A percentile compares a stretch with the other conserved stretches of the same genome.
Evolutionary conservation across 164 flowering plant genomes (phyloP).

Genomic region (Cinnamomum micranthum): DNA sequence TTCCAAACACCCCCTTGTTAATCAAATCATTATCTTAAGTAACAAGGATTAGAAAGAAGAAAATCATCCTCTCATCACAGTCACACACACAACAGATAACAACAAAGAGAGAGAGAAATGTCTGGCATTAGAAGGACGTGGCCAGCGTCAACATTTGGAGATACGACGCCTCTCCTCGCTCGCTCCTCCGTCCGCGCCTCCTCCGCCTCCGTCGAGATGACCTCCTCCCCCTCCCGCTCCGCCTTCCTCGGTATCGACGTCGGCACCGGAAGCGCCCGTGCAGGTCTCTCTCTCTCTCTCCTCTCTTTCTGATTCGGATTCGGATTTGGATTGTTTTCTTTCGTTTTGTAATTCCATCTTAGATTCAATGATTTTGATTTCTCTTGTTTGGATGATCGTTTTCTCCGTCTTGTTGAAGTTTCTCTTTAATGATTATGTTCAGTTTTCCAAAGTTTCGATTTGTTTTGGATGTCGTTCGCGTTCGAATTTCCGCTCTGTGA

Average conservation of each 20-base stretch:
- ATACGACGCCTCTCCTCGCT: constrained; percentile 23
- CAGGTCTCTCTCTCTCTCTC: constrained; percentile 44
- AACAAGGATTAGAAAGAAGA: no score
- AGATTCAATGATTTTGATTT: no score
- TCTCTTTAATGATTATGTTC: no score
- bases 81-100: background rate
- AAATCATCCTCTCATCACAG: no score
- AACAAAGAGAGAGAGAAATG: background rate
- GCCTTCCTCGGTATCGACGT: constrained; percentile 89
- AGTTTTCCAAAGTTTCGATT: no score
- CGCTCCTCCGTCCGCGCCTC: constrained; percentile 8
- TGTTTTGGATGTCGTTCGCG: no score
- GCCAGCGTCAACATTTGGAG: constrained; percentile 4
- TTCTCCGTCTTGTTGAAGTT: no score
- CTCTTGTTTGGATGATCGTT: no score
- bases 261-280: constrained; percentile 99
- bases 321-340: background rate
- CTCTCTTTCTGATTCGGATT: background rate
- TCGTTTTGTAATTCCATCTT: background rate
- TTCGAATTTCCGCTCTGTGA: no score
- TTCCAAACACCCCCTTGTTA: background rate
- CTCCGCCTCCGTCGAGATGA: constrained; percentile 39
- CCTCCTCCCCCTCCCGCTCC: constrained; percentile 35
- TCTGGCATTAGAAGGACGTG: background rate
- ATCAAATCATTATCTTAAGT: background rate